These are phyloP conservation scores for Tricholoma matsutake DNA, from an alignment of 768 basidiomycete species.

Conservation along the genomic window DNA sequence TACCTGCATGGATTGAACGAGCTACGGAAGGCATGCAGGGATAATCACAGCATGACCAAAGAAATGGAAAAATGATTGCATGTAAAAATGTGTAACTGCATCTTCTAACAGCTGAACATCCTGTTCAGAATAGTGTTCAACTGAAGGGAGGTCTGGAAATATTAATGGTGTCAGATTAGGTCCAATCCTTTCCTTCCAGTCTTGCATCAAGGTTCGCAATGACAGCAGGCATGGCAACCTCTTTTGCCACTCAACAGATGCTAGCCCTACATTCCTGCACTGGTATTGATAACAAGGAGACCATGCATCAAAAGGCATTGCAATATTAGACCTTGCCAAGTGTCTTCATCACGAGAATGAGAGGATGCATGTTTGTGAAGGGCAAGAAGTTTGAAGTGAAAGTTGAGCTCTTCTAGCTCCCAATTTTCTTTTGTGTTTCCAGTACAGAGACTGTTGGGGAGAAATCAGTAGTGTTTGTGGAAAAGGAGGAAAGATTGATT, in stretches of 20 bases:
- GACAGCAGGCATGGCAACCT: not conserved
- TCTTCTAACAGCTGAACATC: slow-evolving; percentile 1
- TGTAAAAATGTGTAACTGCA: not conserved
- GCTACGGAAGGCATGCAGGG: not conserved
- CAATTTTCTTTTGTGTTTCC: too few species aligned
- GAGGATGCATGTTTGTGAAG: not conserved
- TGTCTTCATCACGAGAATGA: not conserved
- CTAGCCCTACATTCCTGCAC: not conserved
- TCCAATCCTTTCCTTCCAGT: not conserved
- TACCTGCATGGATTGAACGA: not conserved
- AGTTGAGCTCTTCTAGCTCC: too few species aligned
- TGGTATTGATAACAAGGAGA: too few species aligned
- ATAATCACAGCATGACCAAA: not conserved
- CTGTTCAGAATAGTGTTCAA: too few species aligned
- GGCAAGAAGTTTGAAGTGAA: too few species aligned
- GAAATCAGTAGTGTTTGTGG: too few species aligned
- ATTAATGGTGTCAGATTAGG: not conserved
- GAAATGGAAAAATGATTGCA: not conserved
- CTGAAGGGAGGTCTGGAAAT: not conserved
- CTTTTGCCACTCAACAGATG: not conserved
- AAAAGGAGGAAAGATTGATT: too few species aligned
- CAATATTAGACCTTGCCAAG: not conserved
- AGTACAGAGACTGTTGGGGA: too few species aligned
- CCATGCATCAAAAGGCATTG: too few species aligned
- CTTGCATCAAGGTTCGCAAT: not conserved